Conservation (phyloP, 75 land plant species). For the Chamaecyparis obtusa region DNA sequence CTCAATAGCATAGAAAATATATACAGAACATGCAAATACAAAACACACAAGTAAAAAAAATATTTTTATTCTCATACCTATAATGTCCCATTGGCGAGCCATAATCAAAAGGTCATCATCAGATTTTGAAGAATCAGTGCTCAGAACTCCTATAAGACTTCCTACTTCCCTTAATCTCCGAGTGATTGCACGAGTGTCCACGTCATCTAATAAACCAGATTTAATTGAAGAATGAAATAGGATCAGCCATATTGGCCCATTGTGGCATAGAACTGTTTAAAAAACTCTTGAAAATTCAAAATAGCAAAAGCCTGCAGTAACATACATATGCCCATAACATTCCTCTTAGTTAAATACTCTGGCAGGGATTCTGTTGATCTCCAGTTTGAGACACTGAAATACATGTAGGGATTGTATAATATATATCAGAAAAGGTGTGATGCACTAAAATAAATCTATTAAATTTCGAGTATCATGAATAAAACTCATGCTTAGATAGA, state of each 20-base stretch:
- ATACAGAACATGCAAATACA: not conserved
- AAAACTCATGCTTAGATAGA: not conserved
- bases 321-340: constrained; percentile 97
- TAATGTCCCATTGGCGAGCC: constrained; percentile 82
- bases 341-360: constrained; percentile 76
- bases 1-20: not conserved
- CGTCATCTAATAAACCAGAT: constrained; percentile 65
- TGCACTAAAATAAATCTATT: not conserved
- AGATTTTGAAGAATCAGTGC: constrained; percentile 77
- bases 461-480: not conserved
- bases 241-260: not conserved
- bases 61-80: constrained; percentile 46
- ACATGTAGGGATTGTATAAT: not conserved
- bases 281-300: not conserved
- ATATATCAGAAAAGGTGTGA: constrained; percentile 5
- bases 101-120: constrained; percentile 75
- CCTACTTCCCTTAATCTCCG: constrained; percentile 93
- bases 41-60: not conserved
- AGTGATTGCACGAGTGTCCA: constrained; percentile 96
- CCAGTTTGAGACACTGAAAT: constrained; percentile 88
- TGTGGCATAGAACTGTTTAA: not conserved
- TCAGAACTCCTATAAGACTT: constrained; percentile 86
- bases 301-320: not conserved
- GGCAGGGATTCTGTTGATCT: constrained; percentile 68
- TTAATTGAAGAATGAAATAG: not conserved